phyloP scores from a whole-genome alignment of 2,329 filamentous ascomycete genomes.

The Calonectria henricotiae region DNA sequence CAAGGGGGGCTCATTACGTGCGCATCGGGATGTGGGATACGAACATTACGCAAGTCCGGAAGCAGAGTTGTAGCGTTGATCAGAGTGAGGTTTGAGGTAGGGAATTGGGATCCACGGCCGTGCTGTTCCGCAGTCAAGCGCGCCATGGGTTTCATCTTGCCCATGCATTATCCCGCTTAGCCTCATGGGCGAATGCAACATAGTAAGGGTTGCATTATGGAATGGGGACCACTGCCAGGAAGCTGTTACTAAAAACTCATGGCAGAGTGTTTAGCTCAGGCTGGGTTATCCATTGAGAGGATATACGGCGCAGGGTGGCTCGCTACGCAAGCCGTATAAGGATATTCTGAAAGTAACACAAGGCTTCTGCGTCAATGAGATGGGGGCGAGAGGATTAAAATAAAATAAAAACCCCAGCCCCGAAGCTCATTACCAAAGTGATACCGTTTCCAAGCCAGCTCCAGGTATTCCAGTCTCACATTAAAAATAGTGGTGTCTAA shows the following conservation, averaged over 20 bases:
- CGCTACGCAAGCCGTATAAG: slow-evolving; percentile 8
- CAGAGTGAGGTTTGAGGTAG: slow-evolving; percentile 26
- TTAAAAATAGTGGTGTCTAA: neutral
- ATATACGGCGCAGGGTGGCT: slow-evolving; percentile 1
- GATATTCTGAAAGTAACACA: neutral
- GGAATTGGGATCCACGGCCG: slow-evolving; percentile 3
- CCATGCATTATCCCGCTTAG: slow-evolving; percentile 22
- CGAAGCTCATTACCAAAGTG: neutral
- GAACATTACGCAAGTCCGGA: slow-evolving; percentile 31
- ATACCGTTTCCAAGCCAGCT: neutral
- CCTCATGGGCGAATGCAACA: slow-evolving; percentile 20
- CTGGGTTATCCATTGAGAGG: neutral
- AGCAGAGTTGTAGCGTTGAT: slow-evolving; percentile 9
- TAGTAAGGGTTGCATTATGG: neutral
- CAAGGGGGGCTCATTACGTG: slow-evolving; percentile 22
- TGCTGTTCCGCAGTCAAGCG: slow-evolving; percentile 16
- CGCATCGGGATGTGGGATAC: slow-evolving; percentile 13
- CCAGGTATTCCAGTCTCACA: neutral
- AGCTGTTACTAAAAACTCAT: slow-evolving; percentile 9
- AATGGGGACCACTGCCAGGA: neutral
- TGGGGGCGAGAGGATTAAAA: neutral
- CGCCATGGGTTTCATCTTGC: slow-evolving; percentile 34
- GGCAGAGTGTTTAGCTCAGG: neutral
- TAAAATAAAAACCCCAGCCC: too few relatives aligned
- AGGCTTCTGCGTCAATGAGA: neutral